Percentiles rank a stretch among this genome's conserved stretches.
phyloP scores from a whole-genome alignment of 2,329 filamentous ascomycete genomes.

The Colletotrichum caudatum region DNA sequence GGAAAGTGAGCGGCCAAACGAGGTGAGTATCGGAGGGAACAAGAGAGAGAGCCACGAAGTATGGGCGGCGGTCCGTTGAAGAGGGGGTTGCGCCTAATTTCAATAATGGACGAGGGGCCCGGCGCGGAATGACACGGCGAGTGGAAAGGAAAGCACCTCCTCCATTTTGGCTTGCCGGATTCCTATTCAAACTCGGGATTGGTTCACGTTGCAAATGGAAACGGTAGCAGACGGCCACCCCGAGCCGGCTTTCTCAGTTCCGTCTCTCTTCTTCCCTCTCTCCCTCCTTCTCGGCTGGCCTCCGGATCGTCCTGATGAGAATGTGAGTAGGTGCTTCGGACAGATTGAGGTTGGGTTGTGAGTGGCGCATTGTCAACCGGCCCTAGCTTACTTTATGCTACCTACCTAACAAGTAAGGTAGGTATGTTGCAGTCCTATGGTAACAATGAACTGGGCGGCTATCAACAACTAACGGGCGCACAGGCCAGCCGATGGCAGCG shows the following conservation, averaged over 20 bases:
- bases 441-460: conserved; percentile 8
- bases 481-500: conserved; percentile 31
- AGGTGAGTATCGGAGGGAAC: conserved; percentile 4
- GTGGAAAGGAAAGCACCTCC: conserved; percentile 22
- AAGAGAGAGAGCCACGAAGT: conserved; percentile 20
- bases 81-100: conserved; percentile 33
- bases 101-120: conserved; percentile 37
- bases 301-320: background rate
- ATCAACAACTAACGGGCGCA: conserved; percentile 20
- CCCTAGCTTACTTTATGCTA: conserved; percentile 7
- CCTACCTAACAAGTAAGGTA: background rate
- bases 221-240: background rate
- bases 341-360: conserved; percentile 3
- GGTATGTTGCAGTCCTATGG: background rate
- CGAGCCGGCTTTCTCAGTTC: background rate
- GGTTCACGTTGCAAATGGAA: background rate
- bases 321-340: background rate
- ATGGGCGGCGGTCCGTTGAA: conserved; percentile 10
- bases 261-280: background rate
- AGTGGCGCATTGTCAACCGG: conserved; percentile 7
- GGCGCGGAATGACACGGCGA: conserved; percentile 29
- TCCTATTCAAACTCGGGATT: background rate
- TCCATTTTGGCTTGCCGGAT: conserved; percentile 2
- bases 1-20: conserved; percentile 24
- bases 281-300: background rate